Percentiles rank a stretch among this genome's conserved stretches.
Evolutionary conservation across 768 basidiomycete genomes (phyloP).

Genomic region (Suillus decipiens): DNA sequence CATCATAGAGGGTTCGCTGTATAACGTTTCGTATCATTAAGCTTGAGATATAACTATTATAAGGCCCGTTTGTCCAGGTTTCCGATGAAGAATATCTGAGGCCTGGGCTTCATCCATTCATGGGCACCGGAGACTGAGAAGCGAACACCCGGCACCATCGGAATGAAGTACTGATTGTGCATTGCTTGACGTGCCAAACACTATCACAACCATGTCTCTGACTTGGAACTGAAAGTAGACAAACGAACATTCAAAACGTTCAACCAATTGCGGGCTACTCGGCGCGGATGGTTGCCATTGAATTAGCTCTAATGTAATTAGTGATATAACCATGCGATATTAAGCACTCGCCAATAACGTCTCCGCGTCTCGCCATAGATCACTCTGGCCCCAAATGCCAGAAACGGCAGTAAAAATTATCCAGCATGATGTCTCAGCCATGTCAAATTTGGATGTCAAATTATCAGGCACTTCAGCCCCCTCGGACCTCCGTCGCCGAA

Average conservation of each 20-base stretch:
- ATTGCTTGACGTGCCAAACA: not conserved
- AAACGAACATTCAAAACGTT: not conserved
- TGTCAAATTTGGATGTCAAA: slow-evolving; percentile 29
- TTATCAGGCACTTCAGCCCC: not conserved
- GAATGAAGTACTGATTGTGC: not conserved
- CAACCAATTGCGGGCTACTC: too few relatives aligned
- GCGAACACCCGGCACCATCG: not conserved
- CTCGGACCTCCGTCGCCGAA: slow-evolving; percentile 23
- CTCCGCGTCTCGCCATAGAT: slow-evolving; percentile 80
- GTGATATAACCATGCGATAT: not conserved
- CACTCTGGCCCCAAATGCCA: slow-evolving; percentile 75
- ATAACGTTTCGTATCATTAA: not conserved
- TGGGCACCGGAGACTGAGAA: too few relatives aligned
- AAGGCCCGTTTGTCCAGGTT: not conserved
- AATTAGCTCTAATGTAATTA: not conserved
- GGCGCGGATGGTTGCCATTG: not conserved
- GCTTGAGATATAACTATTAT: not conserved
- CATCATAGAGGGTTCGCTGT: not conserved
- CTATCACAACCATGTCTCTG: not conserved
- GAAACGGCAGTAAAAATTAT: slow-evolving; percentile 65
- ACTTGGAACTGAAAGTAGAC: not conserved
- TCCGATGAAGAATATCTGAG: not conserved
- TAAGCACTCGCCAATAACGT: slow-evolving; percentile 38
- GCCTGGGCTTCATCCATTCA: not conserved
- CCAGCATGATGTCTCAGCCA: slow-evolving; percentile 64